Base-by-base conservation (phyloP, 1,139 yeast species). In the Yamadazyma pseudoaaseri region DNA sequence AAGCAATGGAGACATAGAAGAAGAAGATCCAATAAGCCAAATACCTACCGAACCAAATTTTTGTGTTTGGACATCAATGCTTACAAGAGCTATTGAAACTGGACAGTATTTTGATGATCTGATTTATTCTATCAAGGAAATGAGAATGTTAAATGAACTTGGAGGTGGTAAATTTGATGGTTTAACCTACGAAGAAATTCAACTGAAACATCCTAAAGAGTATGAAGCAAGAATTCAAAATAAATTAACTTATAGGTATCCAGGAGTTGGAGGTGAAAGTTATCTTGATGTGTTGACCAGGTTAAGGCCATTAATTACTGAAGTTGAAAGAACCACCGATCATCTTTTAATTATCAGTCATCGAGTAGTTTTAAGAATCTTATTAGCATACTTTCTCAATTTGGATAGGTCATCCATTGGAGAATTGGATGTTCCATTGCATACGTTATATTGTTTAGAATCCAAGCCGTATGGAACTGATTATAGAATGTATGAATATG, bases 221-320 rank as follows among this genome's bases (percentile, higher is more conserved):
- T 90, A 83, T 51, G 79, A 76, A 29, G 75, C 89, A 14, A 73
- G 97, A 41, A 64, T 86, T 45, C 68, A 71, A 29, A 83, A 86
- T 56, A 90, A 90, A 60, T 70, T 90, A 49, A 68, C 81, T 17
- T 90, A 89, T 59, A 68, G 97, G 45, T 90, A 89, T 54, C 97
- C 97, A 2, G 97, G 97, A 8, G 86, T 87, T 34, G 96, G 97
- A n/a, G 97, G 97, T 21, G 97, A 90, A 60, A 85, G 95, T 0
- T 90, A 90, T 49, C 64, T 90, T 48, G 98, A 92, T 60, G 98
- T 90, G 4, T 83, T 92, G 50, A 86, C 90, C 43, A 72, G 98
- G 41, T 69, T 92, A 39, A 71, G 96, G 38, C 95, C 97, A 1
- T 77, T 92, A 24, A 90, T 92, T 43, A 89, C 90, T 9, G 98